Evolutionary conservation across 192 early-diverging fungal species (phyloP), one percentile per base, ranked within the genome.

Genomic region (Irineochytrium annulatum): DNA sequence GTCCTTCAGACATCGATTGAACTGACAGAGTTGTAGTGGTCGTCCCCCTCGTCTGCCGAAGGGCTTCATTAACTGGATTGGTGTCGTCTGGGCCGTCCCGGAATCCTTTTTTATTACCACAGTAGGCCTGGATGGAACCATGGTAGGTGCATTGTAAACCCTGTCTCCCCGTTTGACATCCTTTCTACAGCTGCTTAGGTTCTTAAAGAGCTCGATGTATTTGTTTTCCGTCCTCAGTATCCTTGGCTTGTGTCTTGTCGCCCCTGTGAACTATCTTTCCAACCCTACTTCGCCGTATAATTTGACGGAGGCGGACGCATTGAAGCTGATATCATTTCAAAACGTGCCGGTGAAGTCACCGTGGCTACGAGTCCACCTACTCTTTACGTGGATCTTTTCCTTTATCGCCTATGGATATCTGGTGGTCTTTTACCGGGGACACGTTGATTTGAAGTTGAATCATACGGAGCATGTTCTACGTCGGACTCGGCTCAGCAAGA

Each of bases 361-460:
- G 2, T 70, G 37, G 2, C 64, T 82, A 33, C 63, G 71, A 45
- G 62, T 81, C 0, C 69, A 78, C 45, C 57, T 82, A 34, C 46
- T 74, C 11, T 82, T 70, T 57, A 75, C 73, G 3, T 82, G 80
- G 80, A 22, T 81, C 39, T 74, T 82, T 43, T 76, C 75, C 3
- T 45, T 82, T 33, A 26, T 77, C 20, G 60, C 76, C 1, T 75
- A 68, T 61, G 68, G 62, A 1, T 81, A 64, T 57, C 56, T 82
- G 29, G 69, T 82, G 6, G 24, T 61, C n/a, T 81, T 62, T 34
- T 82, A 82, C 57, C 67, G 78, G 1, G 65, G 67, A n/a, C 44
- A 59, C 46, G 66, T 79, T 14, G 41, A 67, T 28, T 35, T 82
- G 22, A 81, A 78, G 57, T 41, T 68, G 11, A 49, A 76, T 11